Evolutionary conservation across 1,284 basidiomycete species (phyloP).

Genomic region (Rugosomyces carneus): DNA sequence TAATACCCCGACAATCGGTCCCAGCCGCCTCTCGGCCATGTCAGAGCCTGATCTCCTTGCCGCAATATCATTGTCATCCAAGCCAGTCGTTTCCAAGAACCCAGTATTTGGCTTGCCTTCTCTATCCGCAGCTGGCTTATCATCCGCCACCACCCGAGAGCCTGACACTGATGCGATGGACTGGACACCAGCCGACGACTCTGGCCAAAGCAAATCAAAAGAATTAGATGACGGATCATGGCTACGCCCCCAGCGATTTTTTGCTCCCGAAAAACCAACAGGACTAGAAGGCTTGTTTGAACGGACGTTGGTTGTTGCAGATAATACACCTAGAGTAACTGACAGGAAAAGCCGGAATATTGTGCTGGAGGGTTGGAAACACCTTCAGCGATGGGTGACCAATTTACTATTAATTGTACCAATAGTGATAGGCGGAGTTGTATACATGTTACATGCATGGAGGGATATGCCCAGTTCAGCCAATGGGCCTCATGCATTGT

Average conservation of each 20-base stretch:
- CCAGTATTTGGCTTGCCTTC: slow-evolving; percentile 71
- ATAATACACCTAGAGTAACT: slow-evolving; percentile 26
- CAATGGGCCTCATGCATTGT: not conserved
- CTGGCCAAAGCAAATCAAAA: slow-evolving; percentile 17
- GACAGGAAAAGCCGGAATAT: not conserved
- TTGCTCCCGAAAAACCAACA: slow-evolving; percentile 69
- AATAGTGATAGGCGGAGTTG: slow-evolving; percentile 18
- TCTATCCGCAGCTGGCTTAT: slow-evolving; percentile 22
- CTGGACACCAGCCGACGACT: slow-evolving; percentile 55
- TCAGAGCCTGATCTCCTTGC: slow-evolving; percentile 54
- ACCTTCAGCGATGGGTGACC: slow-evolving; percentile 29
- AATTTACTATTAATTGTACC: slow-evolving; percentile 30
- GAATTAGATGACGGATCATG: slow-evolving; percentile 37
- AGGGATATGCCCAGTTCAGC: slow-evolving; percentile 4
- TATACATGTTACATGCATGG: slow-evolving; percentile 16
- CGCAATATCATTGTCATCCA: slow-evolving; percentile 56
- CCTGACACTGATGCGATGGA: slow-evolving; percentile 51
- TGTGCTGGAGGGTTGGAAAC: not conserved
- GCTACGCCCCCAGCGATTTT: slow-evolving; percentile 66
- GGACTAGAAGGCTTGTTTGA: slow-evolving; percentile 72
- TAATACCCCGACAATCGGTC: slow-evolving; percentile 10
- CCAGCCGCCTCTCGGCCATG: slow-evolving; percentile 8
- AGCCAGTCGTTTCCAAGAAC: slow-evolving; percentile 41
- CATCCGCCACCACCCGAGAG: slow-evolving; percentile 20
- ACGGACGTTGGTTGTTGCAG: slow-evolving; percentile 49